These are phyloP conservation scores for Colletotrichum tamarilloi DNA, from an alignment of 2,329 filamentous ascomycete genomes.

Conservation along the genomic window DNA sequence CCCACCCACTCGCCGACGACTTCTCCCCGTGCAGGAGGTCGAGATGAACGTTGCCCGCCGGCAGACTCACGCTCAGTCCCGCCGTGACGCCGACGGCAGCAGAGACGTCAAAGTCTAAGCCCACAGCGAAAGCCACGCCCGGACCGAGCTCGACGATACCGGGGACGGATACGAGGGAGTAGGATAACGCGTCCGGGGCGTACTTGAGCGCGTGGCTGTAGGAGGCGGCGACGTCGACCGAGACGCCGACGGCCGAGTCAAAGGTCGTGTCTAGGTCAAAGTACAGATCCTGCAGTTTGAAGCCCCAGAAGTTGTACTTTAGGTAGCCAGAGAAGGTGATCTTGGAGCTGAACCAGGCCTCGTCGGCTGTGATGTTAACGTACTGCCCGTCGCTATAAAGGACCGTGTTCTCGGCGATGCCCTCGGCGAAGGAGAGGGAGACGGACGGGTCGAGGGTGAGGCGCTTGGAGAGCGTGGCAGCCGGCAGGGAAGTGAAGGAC, in stretches of 20 bases:
- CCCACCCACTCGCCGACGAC: conserved; percentile 48
- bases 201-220: conserved; percentile 49
- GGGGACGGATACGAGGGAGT: conserved; percentile 51
- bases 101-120: conserved; percentile 48
- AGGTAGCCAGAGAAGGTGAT: conserved; percentile 55
- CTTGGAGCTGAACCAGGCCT: conserved; percentile 47
- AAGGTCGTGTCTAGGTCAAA: conserved; percentile 55
- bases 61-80: conserved; percentile 45
- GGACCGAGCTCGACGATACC: conserved; percentile 52
- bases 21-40: conserved; percentile 47
- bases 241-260: conserved; percentile 48
- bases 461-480: conserved; percentile 39
- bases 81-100: conserved; percentile 46
- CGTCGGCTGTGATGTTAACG: conserved; percentile 48
- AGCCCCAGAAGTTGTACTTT: conserved; percentile 51
- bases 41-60: conserved; percentile 50
- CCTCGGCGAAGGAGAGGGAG: conserved; percentile 36
- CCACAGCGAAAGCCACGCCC: conserved; percentile 49
- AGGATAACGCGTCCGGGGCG: conserved; percentile 48
- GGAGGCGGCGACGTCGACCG: conserved; percentile 46
- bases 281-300: conserved; percentile 48
- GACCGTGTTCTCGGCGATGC: conserved; percentile 40
- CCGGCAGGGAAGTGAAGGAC: conserved; percentile 42
- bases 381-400: conserved; percentile 45
- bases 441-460: conserved; percentile 42